phyloP scores from a whole-genome alignment of 176 grass and related monocot genomes.

The Triticum urartu region DNA sequence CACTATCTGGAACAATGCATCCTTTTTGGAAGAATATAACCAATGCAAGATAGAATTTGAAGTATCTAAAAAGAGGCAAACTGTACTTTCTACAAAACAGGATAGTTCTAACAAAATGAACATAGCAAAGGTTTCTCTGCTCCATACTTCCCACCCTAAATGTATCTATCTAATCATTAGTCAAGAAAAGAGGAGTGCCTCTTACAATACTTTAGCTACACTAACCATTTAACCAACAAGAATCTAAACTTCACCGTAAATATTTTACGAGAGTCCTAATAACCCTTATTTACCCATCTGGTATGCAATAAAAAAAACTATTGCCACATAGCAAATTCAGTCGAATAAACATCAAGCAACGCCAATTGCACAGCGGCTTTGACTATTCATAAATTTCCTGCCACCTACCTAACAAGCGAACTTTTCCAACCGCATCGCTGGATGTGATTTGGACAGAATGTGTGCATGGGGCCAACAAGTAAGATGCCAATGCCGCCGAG shows the following conservation, averaged over 20 bases:
- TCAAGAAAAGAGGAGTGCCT: neutral
- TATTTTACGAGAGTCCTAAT: neutral
- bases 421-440: neutral
- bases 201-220: neutral
- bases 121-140: neutral
- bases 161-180: neutral
- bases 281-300: neutral
- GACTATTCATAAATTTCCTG: neutral
- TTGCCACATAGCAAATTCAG: neutral
- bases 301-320: conserved; percentile 4
- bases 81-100: neutral
- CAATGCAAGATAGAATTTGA: neutral
- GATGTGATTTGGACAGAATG: conserved; percentile 28
- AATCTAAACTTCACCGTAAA: neutral
- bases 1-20: neutral
- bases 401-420: conserved; percentile 21
- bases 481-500: conserved; percentile 10
- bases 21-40: neutral
- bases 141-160: neutral
- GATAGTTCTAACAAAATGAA: conserved; percentile 7
- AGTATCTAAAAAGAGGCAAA: neutral
- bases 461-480: neutral
- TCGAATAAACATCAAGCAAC: neutral
- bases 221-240: neutral
- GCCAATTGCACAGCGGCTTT: neutral